Percentiles rank a stretch among this genome's conserved stretches.
Conservation (phyloP, 179 eudicot species). For the Corrigiola litoralis region DNA sequence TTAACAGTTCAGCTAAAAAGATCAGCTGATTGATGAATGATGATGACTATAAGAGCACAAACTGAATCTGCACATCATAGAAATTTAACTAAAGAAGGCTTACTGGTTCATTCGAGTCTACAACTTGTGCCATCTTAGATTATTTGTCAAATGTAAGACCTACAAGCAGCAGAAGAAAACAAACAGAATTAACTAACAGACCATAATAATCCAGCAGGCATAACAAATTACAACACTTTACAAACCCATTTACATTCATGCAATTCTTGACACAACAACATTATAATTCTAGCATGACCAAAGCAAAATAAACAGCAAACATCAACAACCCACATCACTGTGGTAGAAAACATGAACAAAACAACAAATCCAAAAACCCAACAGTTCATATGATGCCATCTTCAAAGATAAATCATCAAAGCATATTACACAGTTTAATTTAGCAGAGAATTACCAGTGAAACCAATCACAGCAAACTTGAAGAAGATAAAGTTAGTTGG, state of each 20-base stretch:
- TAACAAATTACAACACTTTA: background rate
- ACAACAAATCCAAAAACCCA: conserved; percentile 16
- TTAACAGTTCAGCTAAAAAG: background rate
- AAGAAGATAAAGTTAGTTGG: background rate
- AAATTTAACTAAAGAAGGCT: background rate
- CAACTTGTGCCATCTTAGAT: conserved; percentile 22
- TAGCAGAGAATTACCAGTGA: conserved; percentile 9
- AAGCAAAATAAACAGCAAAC: background rate
- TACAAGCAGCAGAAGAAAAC: conserved; percentile 1
- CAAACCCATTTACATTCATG: background rate
- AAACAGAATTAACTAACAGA: background rate
- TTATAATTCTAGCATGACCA: background rate
- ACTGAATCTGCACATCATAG: background rate
- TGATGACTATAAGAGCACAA: background rate
- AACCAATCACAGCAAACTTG: background rate
- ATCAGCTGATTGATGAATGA: background rate
- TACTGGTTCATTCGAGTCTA: conserved; percentile 26
- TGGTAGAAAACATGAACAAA: background rate
- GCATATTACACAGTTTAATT: background rate
- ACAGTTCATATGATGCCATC: background rate
- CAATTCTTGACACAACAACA: background rate
- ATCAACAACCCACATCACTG: conserved; percentile 8
- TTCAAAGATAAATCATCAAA: background rate
- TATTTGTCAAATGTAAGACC: conserved; percentile 4
- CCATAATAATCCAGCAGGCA: background rate